Evolutionary conservation across 2,329 filamentous ascomycete genomes (phyloP), one percentile per base, ranked within the genome.

Genomic region (Lasiodiplodia sp.): DNA sequence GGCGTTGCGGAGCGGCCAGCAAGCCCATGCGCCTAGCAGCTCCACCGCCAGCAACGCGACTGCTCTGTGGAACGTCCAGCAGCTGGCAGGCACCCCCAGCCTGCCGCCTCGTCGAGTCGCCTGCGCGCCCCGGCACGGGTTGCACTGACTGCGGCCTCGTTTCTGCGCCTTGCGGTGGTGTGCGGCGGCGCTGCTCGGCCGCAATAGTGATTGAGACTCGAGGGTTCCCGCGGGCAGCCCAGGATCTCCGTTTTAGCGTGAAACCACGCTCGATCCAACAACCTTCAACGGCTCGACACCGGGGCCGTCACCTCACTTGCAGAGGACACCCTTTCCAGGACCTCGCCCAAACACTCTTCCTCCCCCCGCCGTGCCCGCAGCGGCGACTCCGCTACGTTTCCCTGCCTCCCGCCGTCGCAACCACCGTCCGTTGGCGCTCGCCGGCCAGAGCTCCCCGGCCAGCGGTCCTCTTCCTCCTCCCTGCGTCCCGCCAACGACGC

Each of bases 401-500:
- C 38, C 65, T 44, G 49, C 40, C 65, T 57, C 31, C 31, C 34
- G 65, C 65, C 65, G 65, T 47, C 65, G 65, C 65, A 55, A 55
- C 66, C 47, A 55, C 57, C 66, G 8, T 49, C 49, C 23, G 47
- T 68, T 63, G 66, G 66, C 66, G 56, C 56, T 63, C 66, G 10
- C 34, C 56, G 49, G 66, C 66, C 49, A 68, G 66, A 68, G 66
- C 67, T 65, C 58, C 51, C 67, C 47, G 67, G 52, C 67, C 67
- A 23, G 67, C 67, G 58, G 51, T 65, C 67, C 58, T 57, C 58
- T 51, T 47, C 56, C 37, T 58, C 65, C 64, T 56, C 64, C 66
- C 57, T 67, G 58, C 44, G 71, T 71, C 69, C 73, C 73, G 73
- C 66, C 56, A 55, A 51, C 58, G 68, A 69, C 62, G 70, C 66